Conservation (phyloP, 225 moss, liverwort and hornwort species). For the Straminergon stramineum region DNA sequence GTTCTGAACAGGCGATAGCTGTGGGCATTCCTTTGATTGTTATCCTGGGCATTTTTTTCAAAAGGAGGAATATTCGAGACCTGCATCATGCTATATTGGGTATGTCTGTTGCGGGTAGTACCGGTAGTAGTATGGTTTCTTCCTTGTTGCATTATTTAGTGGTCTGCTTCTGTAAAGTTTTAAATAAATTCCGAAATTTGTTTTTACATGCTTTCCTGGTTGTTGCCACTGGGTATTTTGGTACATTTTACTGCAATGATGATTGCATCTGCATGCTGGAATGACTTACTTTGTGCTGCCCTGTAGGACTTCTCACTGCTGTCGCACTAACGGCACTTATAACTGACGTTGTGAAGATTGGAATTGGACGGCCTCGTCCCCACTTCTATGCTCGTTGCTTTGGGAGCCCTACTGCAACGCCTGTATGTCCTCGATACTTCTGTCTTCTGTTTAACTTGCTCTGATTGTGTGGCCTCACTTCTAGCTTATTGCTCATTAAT, state of each 20-base stretch:
- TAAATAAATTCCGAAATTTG: not conserved
- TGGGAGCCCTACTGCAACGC: slow-evolving; percentile 15
- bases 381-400: slow-evolving; percentile 55
- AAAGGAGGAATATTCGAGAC: slow-evolving; percentile 32
- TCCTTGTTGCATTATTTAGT: not conserved
- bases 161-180: not conserved
- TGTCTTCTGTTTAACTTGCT: not conserved
- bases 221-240: not conserved
- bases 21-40: slow-evolving; percentile 23
- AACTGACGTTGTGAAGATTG: slow-evolving; percentile 47
- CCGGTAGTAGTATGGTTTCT: not conserved
- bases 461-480: not conserved
- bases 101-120: not conserved
- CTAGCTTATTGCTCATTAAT: not conserved
- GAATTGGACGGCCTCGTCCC: slow-evolving; percentile 49
- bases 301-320: slow-evolving; percentile 40
- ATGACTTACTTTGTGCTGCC: slow-evolving; percentile 1
- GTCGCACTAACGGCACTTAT: slow-evolving; percentile 48
- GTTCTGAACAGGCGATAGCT: slow-evolving; percentile 28
- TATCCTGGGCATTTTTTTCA: slow-evolving; percentile 21
- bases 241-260: not conserved
- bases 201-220: not conserved
- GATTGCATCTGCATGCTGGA: not conserved
- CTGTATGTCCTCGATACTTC: slow-evolving; percentile 13
- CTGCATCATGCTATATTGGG: slow-evolving; percentile 46